These are phyloP conservation scores for Aphanomyces astaci DNA, from an alignment of 352 stramenopile species.

Conservation along the genomic window DNA sequence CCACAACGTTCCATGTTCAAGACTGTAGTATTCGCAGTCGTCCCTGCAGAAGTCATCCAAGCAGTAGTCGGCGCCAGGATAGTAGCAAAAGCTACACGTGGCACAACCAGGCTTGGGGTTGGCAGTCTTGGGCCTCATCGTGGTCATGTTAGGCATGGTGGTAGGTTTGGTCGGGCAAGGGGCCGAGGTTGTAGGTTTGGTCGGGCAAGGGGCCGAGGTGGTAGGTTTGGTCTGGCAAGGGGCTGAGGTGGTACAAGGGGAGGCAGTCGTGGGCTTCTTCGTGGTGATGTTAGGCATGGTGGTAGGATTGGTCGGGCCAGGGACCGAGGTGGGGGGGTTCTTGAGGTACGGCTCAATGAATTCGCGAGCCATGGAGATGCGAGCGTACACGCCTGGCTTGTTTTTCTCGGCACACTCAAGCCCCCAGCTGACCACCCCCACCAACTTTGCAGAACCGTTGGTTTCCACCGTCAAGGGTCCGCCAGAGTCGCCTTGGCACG, in stretches of 20 bases:
- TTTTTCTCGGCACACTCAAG: conserved; percentile 28
- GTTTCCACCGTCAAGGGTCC: conserved; percentile 28
- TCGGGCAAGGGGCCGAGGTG: background rate
- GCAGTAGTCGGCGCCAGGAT: no score
- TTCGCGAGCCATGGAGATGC: conserved; percentile 15
- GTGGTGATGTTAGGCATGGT: no score
- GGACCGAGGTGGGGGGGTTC: no score
- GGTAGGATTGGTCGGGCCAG: no score
- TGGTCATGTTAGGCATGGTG: no score
- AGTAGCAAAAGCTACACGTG: background rate
- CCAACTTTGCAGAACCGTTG: conserved; percentile 28
- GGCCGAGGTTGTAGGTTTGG: background rate
- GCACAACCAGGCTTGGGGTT: background rate
- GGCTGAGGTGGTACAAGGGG: background rate
- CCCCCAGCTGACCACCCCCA: conserved; percentile 41
- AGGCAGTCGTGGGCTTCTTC: background rate
- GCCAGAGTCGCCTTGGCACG: conserved; percentile 33
- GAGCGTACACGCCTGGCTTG: conserved; percentile 30
- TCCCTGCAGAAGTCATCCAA: background rate
- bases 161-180: background rate
- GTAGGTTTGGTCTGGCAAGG: background rate
- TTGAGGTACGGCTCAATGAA: conserved; percentile 27
- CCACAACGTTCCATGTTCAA: background rate
- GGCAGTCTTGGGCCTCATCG: no score
- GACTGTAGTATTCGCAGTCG: background rate